A percentile compares a stretch with the other conserved stretches of the same genome.
Evolutionary conservation across 306 rosid genomes (phyloP).

Genomic region (Malus fusca): DNA sequence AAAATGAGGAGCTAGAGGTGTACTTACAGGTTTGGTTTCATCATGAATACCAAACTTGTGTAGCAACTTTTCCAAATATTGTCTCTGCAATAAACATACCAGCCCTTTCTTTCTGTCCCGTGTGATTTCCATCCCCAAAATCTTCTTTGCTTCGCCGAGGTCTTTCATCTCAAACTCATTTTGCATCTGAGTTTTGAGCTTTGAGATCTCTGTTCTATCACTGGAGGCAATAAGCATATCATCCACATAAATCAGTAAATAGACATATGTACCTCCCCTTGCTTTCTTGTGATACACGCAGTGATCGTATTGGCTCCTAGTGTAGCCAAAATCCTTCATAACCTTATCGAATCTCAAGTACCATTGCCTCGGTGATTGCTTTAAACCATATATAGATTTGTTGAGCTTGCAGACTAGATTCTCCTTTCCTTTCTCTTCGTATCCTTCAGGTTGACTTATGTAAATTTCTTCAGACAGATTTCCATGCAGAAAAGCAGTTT

Average conservation of each 20-base stretch:
- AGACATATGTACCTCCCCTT: no score
- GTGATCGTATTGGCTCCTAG: not conserved
- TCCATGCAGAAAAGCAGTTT: not conserved
- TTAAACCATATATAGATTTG: not conserved
- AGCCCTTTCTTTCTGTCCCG: no score
- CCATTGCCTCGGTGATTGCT: not conserved
- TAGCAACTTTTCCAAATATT: no score
- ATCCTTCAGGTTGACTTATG: not conserved
- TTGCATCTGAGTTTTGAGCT: no score
- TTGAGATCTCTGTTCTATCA: no score
- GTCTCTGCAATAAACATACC: no score
- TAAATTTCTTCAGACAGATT: not conserved
- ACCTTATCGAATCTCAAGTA: not conserved
- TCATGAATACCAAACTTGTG: no score
- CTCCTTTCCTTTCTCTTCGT: not conserved
- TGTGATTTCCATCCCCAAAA: no score
- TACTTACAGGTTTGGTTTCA: not conserved
- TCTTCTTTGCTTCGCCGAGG: no score
- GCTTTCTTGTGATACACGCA: not conserved
- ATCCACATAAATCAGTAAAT: no score
- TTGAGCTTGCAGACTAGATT: not conserved
- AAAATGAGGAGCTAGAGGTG: not conserved
- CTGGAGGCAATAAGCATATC: no score
- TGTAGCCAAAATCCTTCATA: not conserved
- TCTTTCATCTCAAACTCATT: no score